Evolutionary conservation across 1,284 basidiomycete genomes (phyloP), one percentile per base, ranked within the genome.

Genomic region (Ustilago trichophora): DNA sequence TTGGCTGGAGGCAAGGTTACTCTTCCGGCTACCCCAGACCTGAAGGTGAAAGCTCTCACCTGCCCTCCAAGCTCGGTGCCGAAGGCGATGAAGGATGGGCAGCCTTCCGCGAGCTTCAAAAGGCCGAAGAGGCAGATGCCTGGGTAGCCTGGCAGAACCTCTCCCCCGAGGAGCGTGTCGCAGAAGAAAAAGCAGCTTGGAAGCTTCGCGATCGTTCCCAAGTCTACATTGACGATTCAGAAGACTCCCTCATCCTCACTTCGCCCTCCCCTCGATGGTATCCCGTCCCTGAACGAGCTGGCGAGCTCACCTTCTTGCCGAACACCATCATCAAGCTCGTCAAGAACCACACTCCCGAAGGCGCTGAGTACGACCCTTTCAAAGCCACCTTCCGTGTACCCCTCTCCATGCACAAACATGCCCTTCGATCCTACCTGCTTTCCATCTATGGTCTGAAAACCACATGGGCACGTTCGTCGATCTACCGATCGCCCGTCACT

Each of bases 391-490:
- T 97, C 85, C 90, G 92, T 54, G 87, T 96, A 35, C 84, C 85
- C 1, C 88, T 88, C 56, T 88, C 87, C 47, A 86, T 95, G 83
- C 95, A 92, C 53, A 97, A 97, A 84, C 91, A 90, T 64, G 92
- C 93, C 82, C 84, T 97, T 27, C 88, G 92, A 40, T 90, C 90
- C 3, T 95, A 96, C 82, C 87, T 97, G 25, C 83, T 84, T 31
- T 85, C 91, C 24, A 87, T 90, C 36, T 97, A 97, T 78, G 91
- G 78, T 9, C 63, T 81, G 19, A 74, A 91, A 65, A 89, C 96
- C 34, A 96, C 93, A 8, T 97, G 94, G 83, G 92, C 95, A 68
- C 91, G 93, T 34, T 96, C 93, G 15, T 91, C 91, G 84, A 91
- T 92, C 83, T 93, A 92, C 78, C 71, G 79, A 27, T 71, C 76